These are phyloP conservation scores for Brettanomyces nanus DNA, from an alignment of 805 yeast genomes.

Conservation along the genomic window DNA sequence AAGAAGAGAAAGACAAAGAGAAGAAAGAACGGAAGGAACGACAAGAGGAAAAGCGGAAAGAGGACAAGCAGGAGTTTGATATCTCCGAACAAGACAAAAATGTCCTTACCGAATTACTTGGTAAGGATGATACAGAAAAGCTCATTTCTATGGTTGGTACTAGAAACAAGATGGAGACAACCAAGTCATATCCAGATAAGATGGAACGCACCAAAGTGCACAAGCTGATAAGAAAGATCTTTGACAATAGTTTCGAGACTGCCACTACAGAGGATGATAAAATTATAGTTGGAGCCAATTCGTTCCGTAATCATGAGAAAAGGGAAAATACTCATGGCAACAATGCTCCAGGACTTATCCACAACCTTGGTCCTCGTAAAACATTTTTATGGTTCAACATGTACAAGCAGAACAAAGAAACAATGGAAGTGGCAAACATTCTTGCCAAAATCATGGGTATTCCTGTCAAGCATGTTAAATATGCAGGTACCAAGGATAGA, in stretches of 20 bases:
- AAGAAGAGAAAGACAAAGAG: slow-evolving; percentile 31
- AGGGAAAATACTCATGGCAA: slow-evolving; percentile 31
- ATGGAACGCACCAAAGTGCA: slow-evolving; percentile 72
- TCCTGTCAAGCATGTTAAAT: slow-evolving; percentile 63
- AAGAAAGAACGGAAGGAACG: slow-evolving; percentile 31
- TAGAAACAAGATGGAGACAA: slow-evolving; percentile 43
- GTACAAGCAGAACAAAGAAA: slow-evolving; percentile 92
- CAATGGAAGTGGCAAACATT: slow-evolving; percentile 86
- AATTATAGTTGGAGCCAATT: slow-evolving; percentile 53
- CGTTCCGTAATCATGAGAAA: slow-evolving; percentile 26
- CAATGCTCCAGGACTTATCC: slow-evolving; percentile 36
- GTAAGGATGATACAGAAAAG: slow-evolving; percentile 49
- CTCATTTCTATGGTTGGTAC: slow-evolving; percentile 49
- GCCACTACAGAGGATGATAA: slow-evolving; percentile 62
- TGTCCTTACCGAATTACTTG: slow-evolving; percentile 45
- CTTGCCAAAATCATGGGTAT: slow-evolving; percentile 65
- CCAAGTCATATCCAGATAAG: slow-evolving; percentile 54
- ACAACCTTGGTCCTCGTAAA: slow-evolving; percentile 67
- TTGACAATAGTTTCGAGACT: slow-evolving; percentile 69
- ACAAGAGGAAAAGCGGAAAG: slow-evolving; percentile 5
- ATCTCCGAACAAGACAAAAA: slow-evolving; percentile 38
- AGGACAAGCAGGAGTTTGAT: slow-evolving; percentile 23
- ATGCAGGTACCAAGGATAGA: slow-evolving; percentile 95
- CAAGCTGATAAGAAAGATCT: slow-evolving; percentile 64
- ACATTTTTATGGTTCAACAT: slow-evolving; percentile 67